Percentiles rank a stretch among this genome's conserved stretches.
These are phyloP conservation scores for Blepharisma stoltei DNA, from an alignment of 73 alveolate genomes.

Conservation along the genomic window DNA sequence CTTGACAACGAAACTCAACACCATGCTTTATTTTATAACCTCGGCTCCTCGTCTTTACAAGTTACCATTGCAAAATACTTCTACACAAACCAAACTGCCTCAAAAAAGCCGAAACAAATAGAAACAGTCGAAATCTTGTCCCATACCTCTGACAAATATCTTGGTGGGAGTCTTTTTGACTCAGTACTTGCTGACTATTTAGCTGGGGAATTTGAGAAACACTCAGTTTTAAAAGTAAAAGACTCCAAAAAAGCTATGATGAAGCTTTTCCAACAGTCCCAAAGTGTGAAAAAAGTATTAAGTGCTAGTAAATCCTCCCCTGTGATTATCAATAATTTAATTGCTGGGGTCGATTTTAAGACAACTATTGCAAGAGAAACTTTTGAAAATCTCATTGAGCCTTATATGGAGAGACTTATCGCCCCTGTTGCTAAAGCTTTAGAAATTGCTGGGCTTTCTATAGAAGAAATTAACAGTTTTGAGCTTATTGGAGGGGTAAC, in stretches of 20 bases:
- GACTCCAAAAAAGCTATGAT: constrained; percentile 47
- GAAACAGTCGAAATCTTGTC: constrained; percentile 49
- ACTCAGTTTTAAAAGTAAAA: not conserved
- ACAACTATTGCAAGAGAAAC: constrained; percentile 70
- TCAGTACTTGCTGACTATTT: constrained; percentile 44
- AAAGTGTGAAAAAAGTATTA: constrained; percentile 77
- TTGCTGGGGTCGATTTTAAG: constrained; percentile 69
- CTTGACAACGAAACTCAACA: constrained; percentile 45
- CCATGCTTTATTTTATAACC: constrained; percentile 76
- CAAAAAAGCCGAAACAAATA: constrained; percentile 20
- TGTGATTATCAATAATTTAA: constrained; percentile 76
- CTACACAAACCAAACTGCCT: not conserved
- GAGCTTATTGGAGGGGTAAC: constrained; percentile 97
- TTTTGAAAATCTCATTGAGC: constrained; percentile 67
- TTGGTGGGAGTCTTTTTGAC: constrained; percentile 65
- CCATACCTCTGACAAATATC: constrained; percentile 44
- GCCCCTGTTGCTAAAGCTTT: constrained; percentile 76
- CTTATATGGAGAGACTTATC: constrained; percentile 43
- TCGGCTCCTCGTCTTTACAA: constrained; percentile 91
- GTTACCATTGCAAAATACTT: constrained; percentile 70
- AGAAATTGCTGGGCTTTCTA: constrained; percentile 63
- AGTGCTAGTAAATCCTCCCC: constrained; percentile 88
- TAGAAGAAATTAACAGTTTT: constrained; percentile 67
- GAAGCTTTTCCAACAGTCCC: constrained; percentile 59
- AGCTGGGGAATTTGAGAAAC: constrained; percentile 42